A percentile compares a stretch with the other conserved stretches of the same genome.
Evolutionary conservation across 768 basidiomycete genomes (phyloP).

Genomic region (Agaricus subrufescens): DNA sequence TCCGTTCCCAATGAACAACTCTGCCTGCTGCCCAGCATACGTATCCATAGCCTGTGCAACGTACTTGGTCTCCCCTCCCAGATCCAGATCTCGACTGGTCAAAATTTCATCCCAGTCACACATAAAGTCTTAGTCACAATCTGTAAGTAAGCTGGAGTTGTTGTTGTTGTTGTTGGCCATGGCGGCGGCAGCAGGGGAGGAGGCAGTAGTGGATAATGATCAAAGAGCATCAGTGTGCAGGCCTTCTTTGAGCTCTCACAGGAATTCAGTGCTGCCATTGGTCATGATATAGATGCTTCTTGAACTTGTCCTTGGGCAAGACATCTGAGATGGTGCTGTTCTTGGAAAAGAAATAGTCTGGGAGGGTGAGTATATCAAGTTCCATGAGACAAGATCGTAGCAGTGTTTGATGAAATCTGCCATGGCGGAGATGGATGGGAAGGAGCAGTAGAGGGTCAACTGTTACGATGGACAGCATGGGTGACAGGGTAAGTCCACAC

Average conservation of each 20-base stretch:
- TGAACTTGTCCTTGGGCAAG: no score
- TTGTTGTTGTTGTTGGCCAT: no score
- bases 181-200: no score
- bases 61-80: slow-evolving; percentile 52
- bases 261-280: no score
- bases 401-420: slow-evolving; percentile 51
- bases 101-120: slow-evolving; percentile 44
- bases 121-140: background rate
- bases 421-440: slow-evolving; percentile 52
- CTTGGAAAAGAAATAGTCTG: slow-evolving; percentile 33
- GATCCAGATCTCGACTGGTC: slow-evolving; percentile 49
- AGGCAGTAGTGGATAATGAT: background rate
- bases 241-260: slow-evolving; percentile 12
- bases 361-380: slow-evolving; percentile 37
- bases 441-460: slow-evolving; percentile 37
- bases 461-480: background rate
- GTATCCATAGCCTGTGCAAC: slow-evolving; percentile 63
- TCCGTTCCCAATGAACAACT: slow-evolving; percentile 30
- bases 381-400: slow-evolving; percentile 32
- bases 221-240: slow-evolving; percentile 17
- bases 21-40: slow-evolving; percentile 61
- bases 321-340: background rate
- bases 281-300: no score
- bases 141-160: background rate
- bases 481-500: background rate